A percentile compares a stretch with the other conserved stretches of the same genome.
Conservation (phyloP, 2,329 filamentous ascomycete species). For the Ilyonectria sp. region DNA sequence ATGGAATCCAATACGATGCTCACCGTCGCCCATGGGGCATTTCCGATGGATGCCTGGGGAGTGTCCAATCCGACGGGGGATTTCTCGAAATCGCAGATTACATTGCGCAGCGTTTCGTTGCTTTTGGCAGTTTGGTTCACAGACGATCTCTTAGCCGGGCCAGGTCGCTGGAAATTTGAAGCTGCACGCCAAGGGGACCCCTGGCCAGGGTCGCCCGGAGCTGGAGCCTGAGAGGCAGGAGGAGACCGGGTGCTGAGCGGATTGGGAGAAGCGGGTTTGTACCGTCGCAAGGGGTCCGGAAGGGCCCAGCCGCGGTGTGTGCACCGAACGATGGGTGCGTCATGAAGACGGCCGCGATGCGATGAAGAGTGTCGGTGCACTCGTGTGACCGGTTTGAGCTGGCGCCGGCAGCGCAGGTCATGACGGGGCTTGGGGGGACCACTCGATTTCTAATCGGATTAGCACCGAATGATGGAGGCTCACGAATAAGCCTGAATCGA, state of each 20-base stretch:
- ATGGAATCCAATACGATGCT: conserved; percentile 30
- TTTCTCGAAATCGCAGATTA: conserved; percentile 38
- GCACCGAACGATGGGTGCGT: conserved; percentile 22
- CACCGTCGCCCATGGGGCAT: conserved; percentile 30
- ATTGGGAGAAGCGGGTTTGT: conserved; percentile 31
- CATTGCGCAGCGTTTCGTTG: conserved; percentile 39
- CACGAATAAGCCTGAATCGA: not conserved
- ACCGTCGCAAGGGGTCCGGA: not conserved
- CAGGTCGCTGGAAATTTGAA: conserved; percentile 49
- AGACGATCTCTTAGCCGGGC: conserved; percentile 34
- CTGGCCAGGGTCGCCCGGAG: conserved; percentile 44
- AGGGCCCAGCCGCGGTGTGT: conserved; percentile 14
- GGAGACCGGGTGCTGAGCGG: conserved; percentile 36
- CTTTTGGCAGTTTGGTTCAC: conserved; percentile 37
- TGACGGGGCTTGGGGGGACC: not conserved
- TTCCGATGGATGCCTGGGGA: conserved; percentile 25
- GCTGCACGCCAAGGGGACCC: conserved; percentile 46
- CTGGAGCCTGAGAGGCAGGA: conserved; percentile 39
- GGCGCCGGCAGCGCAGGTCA: conserved; percentile 1
- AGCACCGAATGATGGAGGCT: conserved; percentile 9
- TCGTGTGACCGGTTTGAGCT: not conserved
- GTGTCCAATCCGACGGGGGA: conserved; percentile 36
- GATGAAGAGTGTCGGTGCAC: conserved; percentile 7
- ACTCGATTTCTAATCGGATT: conserved; percentile 19
- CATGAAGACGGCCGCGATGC: conserved; percentile 17